phyloP scores from a whole-genome alignment of 2,329 filamentous ascomycete species.

The Uncinocarpus reesii region DNA sequence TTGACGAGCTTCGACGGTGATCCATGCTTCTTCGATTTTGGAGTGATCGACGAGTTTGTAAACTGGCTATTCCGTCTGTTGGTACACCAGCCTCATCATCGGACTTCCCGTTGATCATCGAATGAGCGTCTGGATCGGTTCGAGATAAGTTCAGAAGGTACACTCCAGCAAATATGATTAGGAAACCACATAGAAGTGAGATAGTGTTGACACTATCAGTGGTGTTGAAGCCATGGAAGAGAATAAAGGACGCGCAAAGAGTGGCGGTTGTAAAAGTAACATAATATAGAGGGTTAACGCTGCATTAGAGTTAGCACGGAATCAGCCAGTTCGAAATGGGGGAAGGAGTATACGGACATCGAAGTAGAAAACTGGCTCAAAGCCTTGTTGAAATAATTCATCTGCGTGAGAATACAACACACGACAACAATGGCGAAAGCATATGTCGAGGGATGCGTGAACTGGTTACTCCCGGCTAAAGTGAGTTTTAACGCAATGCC shows the following conservation, averaged over 20 bases:
- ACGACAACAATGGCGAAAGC: slow-evolving; percentile 89
- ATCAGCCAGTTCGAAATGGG: too few relatives aligned
- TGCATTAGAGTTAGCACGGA: slow-evolving; percentile 34
- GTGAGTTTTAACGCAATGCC: slow-evolving; percentile 96
- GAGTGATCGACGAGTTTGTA: slow-evolving; percentile 89
- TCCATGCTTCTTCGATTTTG: slow-evolving; percentile 66
- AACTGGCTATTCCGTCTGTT: slow-evolving; percentile 79
- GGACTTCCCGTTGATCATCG: slow-evolving; percentile 49
- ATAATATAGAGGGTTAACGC: slow-evolving; percentile 93
- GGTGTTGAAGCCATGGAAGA: slow-evolving; percentile 94
- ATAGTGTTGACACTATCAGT: slow-evolving; percentile 84
- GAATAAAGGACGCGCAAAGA: slow-evolving; percentile 85
- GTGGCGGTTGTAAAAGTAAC: slow-evolving; percentile 95
- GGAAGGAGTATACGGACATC: slow-evolving; percentile 54
- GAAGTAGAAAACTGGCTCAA: slow-evolving; percentile 93
- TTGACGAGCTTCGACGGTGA: slow-evolving; percentile 52
- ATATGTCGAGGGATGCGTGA: slow-evolving; percentile 88
- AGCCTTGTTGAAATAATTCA: slow-evolving; percentile 99
- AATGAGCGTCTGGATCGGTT: slow-evolving; percentile 71
- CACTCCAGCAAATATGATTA: slow-evolving; percentile 89
- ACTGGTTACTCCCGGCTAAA: slow-evolving; percentile 86
- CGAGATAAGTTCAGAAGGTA: slow-evolving; percentile 95
- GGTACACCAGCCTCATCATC: slow-evolving; percentile 66
- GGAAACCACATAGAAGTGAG: slow-evolving; percentile 82
- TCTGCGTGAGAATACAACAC: slow-evolving; percentile 94